These are phyloP conservation scores for Metarhizium sp. DNA, from an alignment of 2,329 filamentous ascomycete genomes.

Conservation along the genomic window DNA sequence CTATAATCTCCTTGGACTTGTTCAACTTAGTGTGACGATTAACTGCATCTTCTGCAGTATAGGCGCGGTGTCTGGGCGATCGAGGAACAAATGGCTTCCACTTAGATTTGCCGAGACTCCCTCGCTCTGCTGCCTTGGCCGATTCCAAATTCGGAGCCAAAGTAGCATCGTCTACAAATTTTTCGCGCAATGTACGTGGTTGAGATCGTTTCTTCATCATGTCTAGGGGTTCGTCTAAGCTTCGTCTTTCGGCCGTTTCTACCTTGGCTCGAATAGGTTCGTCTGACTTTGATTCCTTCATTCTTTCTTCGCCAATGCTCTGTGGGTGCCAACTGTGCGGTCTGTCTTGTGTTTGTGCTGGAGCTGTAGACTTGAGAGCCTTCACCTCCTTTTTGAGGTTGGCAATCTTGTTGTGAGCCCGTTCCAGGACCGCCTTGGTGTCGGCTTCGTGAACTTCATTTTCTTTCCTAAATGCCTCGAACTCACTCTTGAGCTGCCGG, in stretches of 20 bases:
- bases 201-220: not conserved
- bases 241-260: not conserved
- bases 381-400: slow-evolving; percentile 45
- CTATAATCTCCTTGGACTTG: slow-evolving; percentile 14
- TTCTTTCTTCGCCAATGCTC: slow-evolving; percentile 6
- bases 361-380: slow-evolving; percentile 26
- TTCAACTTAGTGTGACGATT: slow-evolving; percentile 18
- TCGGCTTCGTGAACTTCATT: slow-evolving; percentile 45
- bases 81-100: slow-evolving; percentile 34
- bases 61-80: slow-evolving; percentile 27
- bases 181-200: slow-evolving; percentile 23
- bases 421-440: slow-evolving; percentile 43
- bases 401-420: slow-evolving; percentile 47
- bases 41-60: slow-evolving; percentile 24
- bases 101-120: slow-evolving; percentile 23
- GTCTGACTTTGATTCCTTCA: slow-evolving; percentile 11
- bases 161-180: slow-evolving; percentile 22
- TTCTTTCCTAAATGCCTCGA: slow-evolving; percentile 43
- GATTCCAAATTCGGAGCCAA: slow-evolving; percentile 8
- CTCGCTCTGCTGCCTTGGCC: slow-evolving; percentile 13
- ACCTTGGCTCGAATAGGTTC: slow-evolving; percentile 2
- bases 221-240: slow-evolving; percentile 9
- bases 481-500: slow-evolving; percentile 39
- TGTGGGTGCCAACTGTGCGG: slow-evolving; percentile 21
- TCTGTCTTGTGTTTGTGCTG: slow-evolving; percentile 9